A percentile compares a stretch with the other conserved stretches of the same genome.
Evolutionary conservation across 768 basidiomycete genomes (phyloP).

Genomic region (Baorangia bicolor): DNA sequence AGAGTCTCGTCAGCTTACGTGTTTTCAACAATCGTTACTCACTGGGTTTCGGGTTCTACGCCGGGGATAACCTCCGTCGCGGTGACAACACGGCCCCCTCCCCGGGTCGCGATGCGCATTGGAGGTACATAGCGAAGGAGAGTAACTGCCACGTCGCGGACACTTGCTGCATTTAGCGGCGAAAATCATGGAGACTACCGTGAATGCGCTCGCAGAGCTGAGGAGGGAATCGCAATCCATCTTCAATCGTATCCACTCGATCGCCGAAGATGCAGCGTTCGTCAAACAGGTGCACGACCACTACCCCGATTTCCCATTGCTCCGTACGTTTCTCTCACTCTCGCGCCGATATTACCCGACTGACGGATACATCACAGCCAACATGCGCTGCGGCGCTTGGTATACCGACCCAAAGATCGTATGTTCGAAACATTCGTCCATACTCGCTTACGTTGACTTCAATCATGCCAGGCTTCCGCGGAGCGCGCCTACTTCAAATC

Average conservation of each 20-base stretch:
- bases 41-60: background rate
- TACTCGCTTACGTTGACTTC: background rate
- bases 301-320: slow-evolving; percentile 51
- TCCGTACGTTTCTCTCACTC: slow-evolving; percentile 44
- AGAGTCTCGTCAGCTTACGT: slow-evolving; percentile 2
- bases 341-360: background rate
- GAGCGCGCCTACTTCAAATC: slow-evolving; percentile 82
- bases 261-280: slow-evolving; percentile 73
- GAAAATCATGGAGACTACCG: background rate
- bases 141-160: background rate
- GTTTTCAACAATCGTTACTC: background rate
- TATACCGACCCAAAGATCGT: slow-evolving; percentile 75
- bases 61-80: background rate
- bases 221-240: slow-evolving; percentile 73
- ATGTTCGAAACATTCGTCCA: slow-evolving; percentile 14
- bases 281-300: slow-evolving; percentile 51
- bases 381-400: slow-evolving; percentile 94
- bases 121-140: background rate
- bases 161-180: no score
- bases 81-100: slow-evolving; percentile 9
- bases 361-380: slow-evolving; percentile 52
- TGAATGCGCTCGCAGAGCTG: slow-evolving; percentile 45
- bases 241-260: slow-evolving; percentile 86
- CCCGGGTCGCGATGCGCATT: background rate
- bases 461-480: slow-evolving; percentile 8